Base-by-base conservation (phyloP, 495 filamentous ascomycete genomes). In the Astrocystis sublimbata region DNA sequence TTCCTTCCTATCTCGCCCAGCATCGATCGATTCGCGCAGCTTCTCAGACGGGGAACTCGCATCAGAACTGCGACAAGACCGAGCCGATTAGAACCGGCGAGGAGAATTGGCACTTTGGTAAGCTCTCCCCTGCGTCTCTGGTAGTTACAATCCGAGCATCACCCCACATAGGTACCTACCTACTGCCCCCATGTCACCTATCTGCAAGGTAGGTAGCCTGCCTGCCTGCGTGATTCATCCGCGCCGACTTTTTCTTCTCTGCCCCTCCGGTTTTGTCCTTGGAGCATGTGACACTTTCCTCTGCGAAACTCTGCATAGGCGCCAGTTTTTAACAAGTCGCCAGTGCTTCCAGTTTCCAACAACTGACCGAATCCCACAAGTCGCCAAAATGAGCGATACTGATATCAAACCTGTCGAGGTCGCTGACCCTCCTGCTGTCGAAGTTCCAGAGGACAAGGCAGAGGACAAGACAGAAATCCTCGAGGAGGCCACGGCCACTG, bases 391-490 rank as follows among this genome's bases (percentile, higher is more conserved):
- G 71, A 68, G 61, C 66, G 60, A 60, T 6, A 66, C 66, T 50
- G 66, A 66, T 17, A 55, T 36, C 43, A 69, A 72, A 55, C 68
- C 68, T 54, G 63, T 30, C 15, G 68, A 72, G 66, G 66, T 60
- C 21, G 50, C 40, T 8, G 42, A 62, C 19, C 59, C 50, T 15
- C 40, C 21, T n/a, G 59, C 23, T 42, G 43, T 33, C 45, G 38
- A 31, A 5, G 56, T 50, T 33, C 12, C 55, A 23, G 59, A 62
- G 13, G 59, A 26, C 26, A 36, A 61, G 21, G 43, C 35, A 21
- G 33, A 33, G 21, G 58, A 54, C 28, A 61, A 68, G n/a, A 46
- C 36, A 21, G 38, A 62, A 6, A 17, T 33, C 3, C 19, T 66
- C 21, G 33, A 60, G 43, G 19, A 46, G 15, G 30, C 52, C 17